Percentiles rank a stretch among this genome's conserved stretches.
phyloP scores from a whole-genome alignment of 2,329 filamentous ascomycete species.

The Thelonectria discophora region DNA sequence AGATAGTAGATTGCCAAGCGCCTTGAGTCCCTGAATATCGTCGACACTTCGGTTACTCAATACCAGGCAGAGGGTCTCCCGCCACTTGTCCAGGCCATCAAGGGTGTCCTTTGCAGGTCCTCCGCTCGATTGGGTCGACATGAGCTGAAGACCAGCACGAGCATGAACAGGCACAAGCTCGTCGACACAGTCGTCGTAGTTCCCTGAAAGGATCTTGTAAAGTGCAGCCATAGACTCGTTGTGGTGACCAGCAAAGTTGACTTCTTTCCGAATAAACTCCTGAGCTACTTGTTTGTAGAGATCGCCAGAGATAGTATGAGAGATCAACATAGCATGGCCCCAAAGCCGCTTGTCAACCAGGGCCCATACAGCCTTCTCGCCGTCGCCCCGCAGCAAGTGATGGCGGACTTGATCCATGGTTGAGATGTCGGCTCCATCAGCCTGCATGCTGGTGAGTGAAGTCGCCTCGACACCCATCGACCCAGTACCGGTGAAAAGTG shows the following conservation, averaged over 20 bases:
- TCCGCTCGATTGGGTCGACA: slow-evolving; percentile 74
- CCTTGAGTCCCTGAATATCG: slow-evolving; percentile 79
- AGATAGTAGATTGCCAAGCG: slow-evolving; percentile 82
- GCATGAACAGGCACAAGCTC: slow-evolving; percentile 94
- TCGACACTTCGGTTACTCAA: slow-evolving; percentile 86
- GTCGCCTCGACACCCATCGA: slow-evolving; percentile 40
- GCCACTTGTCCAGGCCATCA: slow-evolving; percentile 92
- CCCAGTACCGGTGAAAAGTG: slow-evolving; percentile 35
- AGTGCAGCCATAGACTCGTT: slow-evolving; percentile 90
- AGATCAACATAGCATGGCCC: slow-evolving; percentile 95
- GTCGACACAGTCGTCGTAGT: slow-evolving; percentile 92
- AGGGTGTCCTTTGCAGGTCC: slow-evolving; percentile 75
- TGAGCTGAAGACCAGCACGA: slow-evolving; percentile 88
- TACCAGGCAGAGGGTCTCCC: slow-evolving; percentile 85
- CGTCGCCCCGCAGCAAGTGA: slow-evolving; percentile 79
- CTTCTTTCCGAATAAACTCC: slow-evolving; percentile 94
- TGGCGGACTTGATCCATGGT: slow-evolving; percentile 77
- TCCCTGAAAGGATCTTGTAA: slow-evolving; percentile 94
- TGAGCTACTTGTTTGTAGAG: slow-evolving; percentile 93
- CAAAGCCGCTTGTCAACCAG: slow-evolving; percentile 93
- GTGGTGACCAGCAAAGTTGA: slow-evolving; percentile 80
- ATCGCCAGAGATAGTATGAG: slow-evolving; percentile 78
- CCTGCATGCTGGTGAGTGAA: slow-evolving; percentile 51
- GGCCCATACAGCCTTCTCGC: slow-evolving; percentile 91
- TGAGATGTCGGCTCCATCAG: slow-evolving; percentile 75